phyloP scores from a whole-genome alignment of 2,329 filamentous ascomycete species.

The Arthrobotrys entomopaga region DNA sequence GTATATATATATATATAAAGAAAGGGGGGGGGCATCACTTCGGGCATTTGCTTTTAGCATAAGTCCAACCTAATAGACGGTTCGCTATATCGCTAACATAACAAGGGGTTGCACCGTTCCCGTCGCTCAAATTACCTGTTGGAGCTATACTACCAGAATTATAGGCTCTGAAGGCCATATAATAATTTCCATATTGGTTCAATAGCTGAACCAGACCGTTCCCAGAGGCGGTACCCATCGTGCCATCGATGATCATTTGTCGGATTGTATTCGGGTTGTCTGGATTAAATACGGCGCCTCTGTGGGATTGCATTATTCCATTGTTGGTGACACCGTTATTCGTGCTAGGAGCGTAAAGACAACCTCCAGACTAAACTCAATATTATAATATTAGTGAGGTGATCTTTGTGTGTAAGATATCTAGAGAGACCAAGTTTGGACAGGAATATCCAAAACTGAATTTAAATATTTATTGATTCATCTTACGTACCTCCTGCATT shows the following conservation, averaged over 20 bases:
- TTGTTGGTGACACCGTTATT: conserved; percentile 61
- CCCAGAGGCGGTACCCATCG: conserved; percentile 58
- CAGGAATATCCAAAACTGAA: neutral
- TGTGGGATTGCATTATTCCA: conserved; percentile 63
- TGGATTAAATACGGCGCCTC: conserved; percentile 60
- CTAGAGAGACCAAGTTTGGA: neutral
- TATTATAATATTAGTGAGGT: too few relatives aligned
- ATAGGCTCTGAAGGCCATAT: conserved; percentile 63
- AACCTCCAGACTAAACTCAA: conserved; percentile 60
- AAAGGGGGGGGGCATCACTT: too few relatives aligned
- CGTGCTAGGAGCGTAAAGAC: conserved; percentile 62
- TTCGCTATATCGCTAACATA: conserved; percentile 64
- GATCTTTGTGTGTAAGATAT: too few relatives aligned
- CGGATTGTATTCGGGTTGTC: conserved; percentile 55
- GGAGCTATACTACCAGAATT: conserved; percentile 63
- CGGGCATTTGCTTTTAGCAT: conserved; percentile 32
- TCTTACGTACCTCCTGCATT: conserved; percentile 62
- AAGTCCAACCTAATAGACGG: conserved; percentile 61
- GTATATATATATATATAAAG: too few relatives aligned
- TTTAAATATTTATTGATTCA: neutral
- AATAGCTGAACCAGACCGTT: conserved; percentile 58
- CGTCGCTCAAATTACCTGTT: conserved; percentile 61
- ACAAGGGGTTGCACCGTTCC: conserved; percentile 60
- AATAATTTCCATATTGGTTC: conserved; percentile 60
- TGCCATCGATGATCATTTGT: conserved; percentile 60